Base-by-base conservation (phyloP, 2,329 filamentous ascomycete species). In the Pyrenophora graminea region DNA sequence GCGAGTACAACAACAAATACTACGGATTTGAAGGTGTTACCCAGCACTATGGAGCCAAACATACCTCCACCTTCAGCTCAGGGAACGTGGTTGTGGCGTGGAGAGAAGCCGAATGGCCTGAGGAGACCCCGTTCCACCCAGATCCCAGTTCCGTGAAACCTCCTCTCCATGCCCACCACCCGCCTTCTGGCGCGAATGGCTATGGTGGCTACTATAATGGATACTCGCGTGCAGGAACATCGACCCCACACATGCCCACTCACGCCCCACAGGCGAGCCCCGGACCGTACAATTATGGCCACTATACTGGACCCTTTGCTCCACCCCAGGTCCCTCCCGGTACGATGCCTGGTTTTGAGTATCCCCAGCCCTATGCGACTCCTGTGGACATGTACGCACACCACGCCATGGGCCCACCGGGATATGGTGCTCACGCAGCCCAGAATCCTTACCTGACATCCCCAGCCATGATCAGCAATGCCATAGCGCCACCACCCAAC, bases 11-110 rank as follows among this genome's bases (percentile, higher is more conserved):
- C 59, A 74, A 77, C 39, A 91, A 89, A 68, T 82, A 82, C 48
- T 93, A 89, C 62, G 86, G 85, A 0, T 89, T 94, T 57, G 88
- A 93, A 72, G 86, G 86, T 7, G 84, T 93, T 23, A 82, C 93
- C 39, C 90, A 94, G 67, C 90, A 95, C 70, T 93, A 86, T 67
- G 89, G 88, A 50, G 88, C 89, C 34, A 94, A 93, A 70, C 90
- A 94, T 68, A 91, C 89, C 37, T 84, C 72, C 49, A 73, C 78
- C 12, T 83, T 93, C 50, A 91, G 87, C 68, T 72, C 82, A 48
- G 89, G 88, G 41, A 90, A 83, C 62, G 77, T 89, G 39, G 84
- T 91, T 37, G 88, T 93, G 13, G 80, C 88, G 64, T 95, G 90
- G 90, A 85, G 76, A 67, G 76, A 86, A 68, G 83, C 89, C 3